Conservation (phyloP, 192 early-diverging fungal species). For the Chytriomyces sp. region DNA sequence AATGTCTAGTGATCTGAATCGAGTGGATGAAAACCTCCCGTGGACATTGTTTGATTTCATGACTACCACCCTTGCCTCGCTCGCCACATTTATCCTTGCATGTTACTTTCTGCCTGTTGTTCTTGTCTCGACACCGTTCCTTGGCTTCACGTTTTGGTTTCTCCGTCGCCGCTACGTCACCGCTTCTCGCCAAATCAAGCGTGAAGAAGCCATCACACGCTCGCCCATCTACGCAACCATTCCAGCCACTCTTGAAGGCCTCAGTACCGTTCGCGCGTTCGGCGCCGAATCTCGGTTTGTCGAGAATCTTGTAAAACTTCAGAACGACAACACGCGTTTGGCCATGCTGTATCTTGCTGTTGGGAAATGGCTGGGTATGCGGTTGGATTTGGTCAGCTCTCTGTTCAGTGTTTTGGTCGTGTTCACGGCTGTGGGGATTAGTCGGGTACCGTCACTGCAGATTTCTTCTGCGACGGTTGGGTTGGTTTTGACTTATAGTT, state of each 20-base stretch:
- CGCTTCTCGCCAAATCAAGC: slow-evolving; percentile 64
- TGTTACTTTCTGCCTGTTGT: slow-evolving; percentile 58
- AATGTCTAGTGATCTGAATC: slow-evolving; percentile 60
- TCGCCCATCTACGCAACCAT: slow-evolving; percentile 46
- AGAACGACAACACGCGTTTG: slow-evolving; percentile 44
- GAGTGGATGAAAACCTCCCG: slow-evolving; percentile 57
- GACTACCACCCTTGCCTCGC: slow-evolving; percentile 47
- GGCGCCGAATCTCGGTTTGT: slow-evolving; percentile 70
- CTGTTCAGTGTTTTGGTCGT: slow-evolving; percentile 19
- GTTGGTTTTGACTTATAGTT: slow-evolving; percentile 35
- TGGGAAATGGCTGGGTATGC: slow-evolving; percentile 39
- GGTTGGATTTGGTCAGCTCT: slow-evolving; percentile 34
- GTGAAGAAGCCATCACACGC: slow-evolving; percentile 65
- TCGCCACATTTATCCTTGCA: slow-evolving; percentile 67
- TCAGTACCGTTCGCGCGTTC: slow-evolving; percentile 84
- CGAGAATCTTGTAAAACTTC: slow-evolving; percentile 25
- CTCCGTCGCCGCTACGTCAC: slow-evolving; percentile 56
- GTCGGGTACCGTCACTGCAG: slow-evolving; percentile 13
- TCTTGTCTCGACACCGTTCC: slow-evolving; percentile 33
- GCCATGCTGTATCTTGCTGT: slow-evolving; percentile 33
- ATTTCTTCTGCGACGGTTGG: slow-evolving; percentile 32
- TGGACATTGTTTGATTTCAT: slow-evolving; percentile 1
- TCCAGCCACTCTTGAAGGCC: slow-evolving; percentile 44
- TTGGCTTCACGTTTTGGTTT: slow-evolving; percentile 44
- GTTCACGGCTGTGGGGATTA: not conserved